Evolutionary conservation across 1,139 yeast species (phyloP), one percentile per base, ranked within the genome.

Genomic region (Blastobotrys apis): DNA sequence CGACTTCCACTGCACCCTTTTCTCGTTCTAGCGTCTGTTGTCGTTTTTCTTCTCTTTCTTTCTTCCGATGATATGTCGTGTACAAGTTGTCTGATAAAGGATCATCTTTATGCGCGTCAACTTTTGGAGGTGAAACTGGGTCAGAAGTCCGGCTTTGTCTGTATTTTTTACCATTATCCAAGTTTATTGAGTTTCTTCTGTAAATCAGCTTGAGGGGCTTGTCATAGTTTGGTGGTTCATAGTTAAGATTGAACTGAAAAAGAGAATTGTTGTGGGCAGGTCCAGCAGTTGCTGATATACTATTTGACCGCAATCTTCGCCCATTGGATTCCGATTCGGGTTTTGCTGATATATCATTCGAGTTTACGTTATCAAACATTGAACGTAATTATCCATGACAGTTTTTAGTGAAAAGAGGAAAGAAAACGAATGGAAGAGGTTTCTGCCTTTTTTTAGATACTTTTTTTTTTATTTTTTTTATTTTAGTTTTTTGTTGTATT

Each of bases 21-120:
- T 69, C 71, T 4, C 78, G 62, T 55, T 84, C 94, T 19, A 73
- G 68, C 49, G 74, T 75, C 30, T 77, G 71, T 77, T 81, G 77
- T 33, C 77, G 71, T 44, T 73, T 73, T 58, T 84, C 94, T 47
- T 80, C 83, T 44, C 78, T 77, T 49, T 74, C 77, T 84, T 82
- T 80, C 37, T 74, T 68, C 36, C 73, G 70, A 58, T 83, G 90
- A 54, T 78, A 81, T 0, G 67, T 54, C 1, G 58, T 59, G 55
- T 72, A 84, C 1, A 65, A 37, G 0, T 63, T 65, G 48, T 80
- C 84, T 0, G 62, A 53, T 15, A 83, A 63, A 2, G 73, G 70
- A 51, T 80, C 84, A 5, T 33, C 33, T 1, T 37, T 30, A n/a
- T 19, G 13, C 12, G 23, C 27, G 1, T n/a, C n/a, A 8, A 17